Evolutionary conservation across 1,284 basidiomycete species (phyloP), one percentile per base, ranked within the genome.

Genomic region (Sanghuangporus baumii): DNA sequence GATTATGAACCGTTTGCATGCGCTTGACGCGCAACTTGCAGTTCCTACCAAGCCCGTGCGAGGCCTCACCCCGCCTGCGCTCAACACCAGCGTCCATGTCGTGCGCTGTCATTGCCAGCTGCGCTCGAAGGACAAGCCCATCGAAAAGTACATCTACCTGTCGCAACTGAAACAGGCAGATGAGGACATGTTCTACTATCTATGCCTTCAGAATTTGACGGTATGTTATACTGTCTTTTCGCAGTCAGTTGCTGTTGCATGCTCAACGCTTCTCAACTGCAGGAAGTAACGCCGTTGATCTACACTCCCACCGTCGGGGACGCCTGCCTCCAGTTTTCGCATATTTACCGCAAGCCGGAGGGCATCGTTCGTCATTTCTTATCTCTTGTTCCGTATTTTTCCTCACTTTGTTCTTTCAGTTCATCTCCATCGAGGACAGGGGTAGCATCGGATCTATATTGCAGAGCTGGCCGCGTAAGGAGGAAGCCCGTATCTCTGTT

Each of bases 291-390:
- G 23, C 89, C 94, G 50, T 78, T 96, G 66, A 93, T 96, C 66
- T 97, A 97, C 75, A 97, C 96, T 0, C 95, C 95, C 0, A 88
- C 86, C 47, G 94, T 98, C 51, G 96, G 95, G 47, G 92, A 95
- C 71, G 94, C 93, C 1, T 96, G 93, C 74, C 76, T 93, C 67
- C 88, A 93, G 70, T 93, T 86, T 76, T 90, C 88, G 11, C 84
- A 89, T 67, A 94, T 90, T 69, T 96, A 89, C 75, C 81, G 89
- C 64, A 83, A 86, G 47, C 88, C 93, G 0, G 93, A 95, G 72
- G 88, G 89, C 46, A 73, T 90, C 65, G 88, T 88, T 67, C 68
- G 84, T 79, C 67, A 59, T n/a, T 52, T 16, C 60, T 47, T 47
- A 66, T 18, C 51, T 8, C 48, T 37, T 37, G n/a, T 59, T 60